Evolutionary conservation across 2,329 filamentous ascomycete species (phyloP), one percentile per base, ranked within the genome.

Genomic region (Sclerotinia borealis): DNA sequence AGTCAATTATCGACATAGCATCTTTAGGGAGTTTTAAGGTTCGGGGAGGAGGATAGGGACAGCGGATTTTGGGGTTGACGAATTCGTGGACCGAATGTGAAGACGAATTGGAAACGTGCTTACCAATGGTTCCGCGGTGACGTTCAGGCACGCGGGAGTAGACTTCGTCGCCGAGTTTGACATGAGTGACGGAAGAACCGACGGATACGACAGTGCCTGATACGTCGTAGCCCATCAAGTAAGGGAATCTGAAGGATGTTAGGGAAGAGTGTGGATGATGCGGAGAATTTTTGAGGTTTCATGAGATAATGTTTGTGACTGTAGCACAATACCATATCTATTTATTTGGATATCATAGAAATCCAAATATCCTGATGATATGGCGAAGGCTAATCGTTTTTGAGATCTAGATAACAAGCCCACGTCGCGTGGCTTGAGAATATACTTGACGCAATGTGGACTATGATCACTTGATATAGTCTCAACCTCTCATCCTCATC

Each of bases 141-240:
- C 64, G 45, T 47, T 75, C 72, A 29, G 74, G 73, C 7, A 78
- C 63, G 36, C 75, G 66, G 15, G 73, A 70, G 63, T 76, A 79
- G 15, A 79, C 76, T 31, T 73, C 72, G 65, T 78, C 77, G 2
- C 77, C 77, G 10, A 73, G 66, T 59, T 77, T 76, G 67, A 79
- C 71, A 2, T 68, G 66, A 1, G 67, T 73, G 1, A 77, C 77
- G 1, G 61, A 67, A 7, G 65, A 52, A 6, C 78, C 78, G 19
- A 76, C 65, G 3, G 74, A 75, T 0, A 70, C 67, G 11, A 81
- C 74, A 2, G 70, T 72, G 29, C 79, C 79, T 2, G 76, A 72
- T 48, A 74, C 70, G 65, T 81, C 78, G 64, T 77, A 77, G 39
- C 79, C 79, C 37, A 81, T 74, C 59, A 75, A 75, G 50, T 76